Percentiles rank a stretch among this genome's conserved stretches.
phyloP scores from a whole-genome alignment of 352 stramenopile genomes.

The Thraustochytrium striatum region DNA sequence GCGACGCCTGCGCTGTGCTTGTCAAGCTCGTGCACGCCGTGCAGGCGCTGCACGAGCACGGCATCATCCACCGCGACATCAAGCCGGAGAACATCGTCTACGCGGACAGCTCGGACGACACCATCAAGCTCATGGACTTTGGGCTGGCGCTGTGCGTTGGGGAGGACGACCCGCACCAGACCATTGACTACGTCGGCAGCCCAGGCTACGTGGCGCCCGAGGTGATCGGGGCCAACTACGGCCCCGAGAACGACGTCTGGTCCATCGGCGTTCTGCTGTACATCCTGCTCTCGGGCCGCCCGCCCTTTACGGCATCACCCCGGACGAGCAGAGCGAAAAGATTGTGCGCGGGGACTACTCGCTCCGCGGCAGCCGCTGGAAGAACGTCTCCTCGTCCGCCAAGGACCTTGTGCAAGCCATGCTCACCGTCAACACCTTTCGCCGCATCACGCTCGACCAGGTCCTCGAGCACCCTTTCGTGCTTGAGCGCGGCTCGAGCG shows the following conservation, averaged over 20 bases:
- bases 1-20: conserved; percentile 73
- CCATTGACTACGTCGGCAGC: conserved; percentile 82
- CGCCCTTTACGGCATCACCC: conserved; percentile 69
- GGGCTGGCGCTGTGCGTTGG: conserved; percentile 65
- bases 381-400: conserved; percentile 53
- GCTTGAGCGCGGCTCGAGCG: not conserved
- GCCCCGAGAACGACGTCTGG: conserved; percentile 87
- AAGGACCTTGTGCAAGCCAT: conserved; percentile 86
- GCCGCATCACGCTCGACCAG: conserved; percentile 75
- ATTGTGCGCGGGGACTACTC: not conserved
- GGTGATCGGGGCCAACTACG: conserved; percentile 84
- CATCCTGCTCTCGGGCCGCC: conserved; percentile 90
- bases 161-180: conserved; percentile 71
- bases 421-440: conserved; percentile 78
- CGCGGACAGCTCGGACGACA: conserved; percentile 69
- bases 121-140: conserved; percentile 84
- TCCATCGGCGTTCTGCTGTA: conserved; percentile 93
- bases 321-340: not conserved
- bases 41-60: conserved; percentile 72
- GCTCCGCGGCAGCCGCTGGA: not conserved
- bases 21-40: conserved; percentile 74
- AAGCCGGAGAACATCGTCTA: conserved; percentile 95
- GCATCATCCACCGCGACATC: conserved; percentile 80
- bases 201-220: conserved; percentile 87
- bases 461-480: conserved; percentile 58